Evolutionary conservation across 2,329 filamentous ascomycete genomes (phyloP), one percentile per base, ranked within the genome.

Genomic region (Monilinia aucupariae): DNA sequence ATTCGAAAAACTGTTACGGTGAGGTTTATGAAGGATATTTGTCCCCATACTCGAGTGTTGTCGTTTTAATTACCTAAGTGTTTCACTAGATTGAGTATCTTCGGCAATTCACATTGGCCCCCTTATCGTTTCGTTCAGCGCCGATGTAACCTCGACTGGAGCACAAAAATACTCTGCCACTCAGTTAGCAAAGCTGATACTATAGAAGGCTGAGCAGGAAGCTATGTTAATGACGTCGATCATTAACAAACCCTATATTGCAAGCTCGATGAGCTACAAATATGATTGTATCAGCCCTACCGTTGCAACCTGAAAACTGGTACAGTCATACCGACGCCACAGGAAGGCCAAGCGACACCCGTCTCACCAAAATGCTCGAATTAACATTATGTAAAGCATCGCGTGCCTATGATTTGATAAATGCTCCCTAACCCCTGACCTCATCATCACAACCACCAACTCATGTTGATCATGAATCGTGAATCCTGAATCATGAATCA

Each of bases 401-500:
- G 54, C 41, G 54, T 58, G 54, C 54, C 41, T 58, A 22, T 25
- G 7, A 56, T 32, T 56, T 47, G 39, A 56, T 25, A 43, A 45
- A 34, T 47, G n/a, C 25, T 52, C 41, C 54, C n/a, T n/a, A n/a
- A n/a, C n/a, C 54, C 54, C 54, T 58, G 54, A 58, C 30, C 41
- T 58, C 13, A 58, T 58, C 54, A 45, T 41, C 39, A 41, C 39
- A 41, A n/a, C n/a, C n/a, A n/a, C n/a, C n/a, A n/a, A 5, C 52
- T 55, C 37, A 43, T 13, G 6, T 30, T 30, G 27, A 30, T 12
- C 34, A 37, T 37, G 34, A 37, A 34, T 37, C 10, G 2, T 37
- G 10, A 9, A 13, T 37, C 30, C 32, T n/a, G 41, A 27, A 45
- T 45, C 53, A 55, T 30, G 27, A 6, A 30, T 12, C 39, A 43